Percentiles rank a stretch among this genome's conserved stretches.
Evolutionary conservation across 2,329 filamentous ascomycete species (phyloP).

Genomic region (Teratosphaeria viscida): DNA sequence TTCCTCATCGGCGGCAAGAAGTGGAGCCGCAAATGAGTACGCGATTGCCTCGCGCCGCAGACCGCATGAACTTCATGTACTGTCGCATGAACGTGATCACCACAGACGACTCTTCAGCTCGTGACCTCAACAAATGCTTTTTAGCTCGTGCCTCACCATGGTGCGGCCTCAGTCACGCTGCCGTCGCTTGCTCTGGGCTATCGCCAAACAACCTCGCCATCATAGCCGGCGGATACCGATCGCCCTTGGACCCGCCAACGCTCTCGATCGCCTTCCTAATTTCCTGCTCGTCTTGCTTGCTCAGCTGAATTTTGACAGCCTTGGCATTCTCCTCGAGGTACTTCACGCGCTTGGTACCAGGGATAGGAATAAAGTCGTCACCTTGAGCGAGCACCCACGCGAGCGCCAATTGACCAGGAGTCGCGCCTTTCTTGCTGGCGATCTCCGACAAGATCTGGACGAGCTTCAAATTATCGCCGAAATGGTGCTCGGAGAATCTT

Average conservation of each 20-base stretch:
- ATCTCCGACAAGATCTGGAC: constrained; percentile 17
- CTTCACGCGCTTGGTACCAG: constrained; percentile 18
- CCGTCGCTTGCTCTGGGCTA: constrained; percentile 9
- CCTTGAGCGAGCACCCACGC: constrained; percentile 25
- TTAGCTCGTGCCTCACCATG: neutral
- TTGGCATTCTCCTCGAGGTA: constrained; percentile 19
- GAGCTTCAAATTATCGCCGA: constrained; percentile 23
- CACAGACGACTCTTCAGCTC: neutral
- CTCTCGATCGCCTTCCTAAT: constrained; percentile 22
- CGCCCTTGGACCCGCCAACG: constrained; percentile 20
- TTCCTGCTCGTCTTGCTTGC: constrained; percentile 15
- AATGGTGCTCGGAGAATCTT: constrained; percentile 22
- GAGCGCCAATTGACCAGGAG: constrained; percentile 20
- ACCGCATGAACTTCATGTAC: neutral
- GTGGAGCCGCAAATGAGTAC: neutral
- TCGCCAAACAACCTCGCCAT: constrained; percentile 18
- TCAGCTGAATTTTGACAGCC: constrained; percentile 15
- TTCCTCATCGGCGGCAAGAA: neutral
- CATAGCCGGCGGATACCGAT: constrained; percentile 19
- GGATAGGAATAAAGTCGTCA: constrained; percentile 16
- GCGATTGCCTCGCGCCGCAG: neutral
- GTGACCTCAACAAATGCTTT: neutral
- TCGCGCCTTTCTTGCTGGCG: constrained; percentile 21
- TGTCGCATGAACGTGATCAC: neutral
- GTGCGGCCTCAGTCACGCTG: neutral